Base-by-base conservation (phyloP, 331 rosid species). In the Ulmus americana region DNA sequence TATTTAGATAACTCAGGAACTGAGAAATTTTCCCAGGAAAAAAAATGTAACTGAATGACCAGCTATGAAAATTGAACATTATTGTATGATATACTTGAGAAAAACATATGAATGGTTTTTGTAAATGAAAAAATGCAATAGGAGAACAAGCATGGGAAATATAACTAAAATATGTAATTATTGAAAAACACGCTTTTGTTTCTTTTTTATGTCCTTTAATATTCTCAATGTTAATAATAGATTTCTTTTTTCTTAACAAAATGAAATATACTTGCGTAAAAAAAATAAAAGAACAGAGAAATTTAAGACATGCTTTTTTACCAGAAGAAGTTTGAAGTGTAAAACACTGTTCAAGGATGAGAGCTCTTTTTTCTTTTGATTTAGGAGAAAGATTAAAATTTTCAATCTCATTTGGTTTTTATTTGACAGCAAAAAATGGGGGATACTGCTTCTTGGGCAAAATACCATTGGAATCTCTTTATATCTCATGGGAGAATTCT, bases 401-500 rank as follows among this genome's bases (percentile, higher is more conserved):
- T 28, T 0, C 42, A 28, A 15, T 62, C 64, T 63, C 60, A 18
- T 42, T 74, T 73, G 42, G 10, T 51, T 73, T 53, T 70, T 69
- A 61, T 64, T 56, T 52, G 66, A 67, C 85, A 83, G 87, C 90
- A 57, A 75, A 64, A 46, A 73, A 10, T 61, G 83, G 85, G 69
- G 85, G 80, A 48, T 74, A 77, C 69, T 90, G 91, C 72, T 70
- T 81, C 14, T 81, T 77, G 73, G 90, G 90, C 49, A 86, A 84
- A 84, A 85, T 90, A 73, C 89, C 95, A 51, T 70, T 90, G 52
- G 95, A 90, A 72, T 80, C 84, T 68, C 97, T 90, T 45, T 90
- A 82, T 75, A 81, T 77, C 74, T 84, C 88, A 8, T 90, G 95
- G 97, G 88, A 82, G 70, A 82, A 76, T 64, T 90, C 86, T 68